Evolutionary conservation across 108 stramenopile genomes (phyloP), one percentile per base, ranked within the genome.

Genomic region (Hondaea fermentalgiana): DNA sequence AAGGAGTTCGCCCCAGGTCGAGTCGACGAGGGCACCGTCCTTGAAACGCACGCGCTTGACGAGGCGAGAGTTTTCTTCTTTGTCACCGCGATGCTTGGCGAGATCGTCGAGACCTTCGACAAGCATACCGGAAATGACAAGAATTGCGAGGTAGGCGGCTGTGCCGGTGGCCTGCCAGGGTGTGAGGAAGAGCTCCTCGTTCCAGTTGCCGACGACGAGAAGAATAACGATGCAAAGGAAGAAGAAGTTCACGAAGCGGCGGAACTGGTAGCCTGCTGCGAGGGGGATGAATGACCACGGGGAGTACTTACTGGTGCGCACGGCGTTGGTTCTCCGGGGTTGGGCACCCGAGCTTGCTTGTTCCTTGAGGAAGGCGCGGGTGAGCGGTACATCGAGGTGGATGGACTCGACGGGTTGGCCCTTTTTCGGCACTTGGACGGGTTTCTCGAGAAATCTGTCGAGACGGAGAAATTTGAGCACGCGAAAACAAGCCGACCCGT

Each of bases 91-190:
- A 76, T 98, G 97, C 0, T 98, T 94, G 71, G 95, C 94, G 44
- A 93, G 87, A 89, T 99, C 99, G 17, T 98, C 96, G 44, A 93
- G 87, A 0, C 93, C 97, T 94, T 99, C 98, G 87, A 98, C 96
- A 55, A 94, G 64, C 59, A 98, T 95, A 53, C 49, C 76, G 72
- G 95, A 95, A 57, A 99, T 91, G 28, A 93, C 89, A 19, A 99
- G 91, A 69, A 99, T 97, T 2, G 95, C 93, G 21, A 99, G 92
- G 5, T 97, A 98, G 25, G 97, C 95, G 35, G 98, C 90, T 3
- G 98, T 99, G n/a, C 97, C 96, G 93, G 93, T 98, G 19, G 99
- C 97, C 16, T 91, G 91, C 89, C 98, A 93, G 5, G 98, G 96
- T 3, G 97, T 96, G n/a, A 93, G 88, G 90, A 96, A 97, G 69